Base-by-base conservation (phyloP, 148 eudicot genomes). In the Salicornia ramosissima region DNA sequence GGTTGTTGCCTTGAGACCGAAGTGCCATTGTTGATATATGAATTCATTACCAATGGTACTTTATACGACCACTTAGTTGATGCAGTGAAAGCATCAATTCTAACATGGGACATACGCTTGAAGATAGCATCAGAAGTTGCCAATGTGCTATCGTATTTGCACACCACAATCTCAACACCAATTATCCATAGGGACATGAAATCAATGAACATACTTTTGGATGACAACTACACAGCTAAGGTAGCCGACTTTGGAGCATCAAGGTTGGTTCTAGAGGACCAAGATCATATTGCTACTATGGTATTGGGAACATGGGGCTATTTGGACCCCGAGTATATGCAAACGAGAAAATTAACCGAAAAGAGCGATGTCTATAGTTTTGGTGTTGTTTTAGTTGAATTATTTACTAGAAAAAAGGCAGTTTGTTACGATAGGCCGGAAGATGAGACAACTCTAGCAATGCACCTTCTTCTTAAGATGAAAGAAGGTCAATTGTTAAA, bases 211-310 rank as follows among this genome's bases (percentile, higher is more conserved):
- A 51, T 75, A 49, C 78, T 75, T 39, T 52, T 74, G 49, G 77
- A 67, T 39, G 58, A 51, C 12, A 34, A 30, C 29, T 75, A 75
- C 28, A 70, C 68, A 6, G 78, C 78, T 29, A 75, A 75, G 49
- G 78, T 75, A 49, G 66, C 78, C 10, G 78, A 75, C 45, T 75
- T 75, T 29, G 78, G 78, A 0, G 73, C 73, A n/a, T 75, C 78
- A 40, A 75, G 56, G 22, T 24, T 75, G 9, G 69, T 75, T 29
- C 78, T 73, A 12, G 24, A 26, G n/a, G 78, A 69, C 26, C n/a
- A 69, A 43, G 62, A 19, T 29, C 73, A 75, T 7, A 7, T 68
- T 29, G 78, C 68, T 11, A 75, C 73, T 5, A 69, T 75, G 69
- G 78, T 75, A 11, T 54, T 68, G 10, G 78, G 78, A 29, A 75